Percentiles rank a stretch among this genome's conserved stretches.
Conservation (phyloP, 805 yeast species). For the Zygosaccharomyces pseudorouxii region DNA sequence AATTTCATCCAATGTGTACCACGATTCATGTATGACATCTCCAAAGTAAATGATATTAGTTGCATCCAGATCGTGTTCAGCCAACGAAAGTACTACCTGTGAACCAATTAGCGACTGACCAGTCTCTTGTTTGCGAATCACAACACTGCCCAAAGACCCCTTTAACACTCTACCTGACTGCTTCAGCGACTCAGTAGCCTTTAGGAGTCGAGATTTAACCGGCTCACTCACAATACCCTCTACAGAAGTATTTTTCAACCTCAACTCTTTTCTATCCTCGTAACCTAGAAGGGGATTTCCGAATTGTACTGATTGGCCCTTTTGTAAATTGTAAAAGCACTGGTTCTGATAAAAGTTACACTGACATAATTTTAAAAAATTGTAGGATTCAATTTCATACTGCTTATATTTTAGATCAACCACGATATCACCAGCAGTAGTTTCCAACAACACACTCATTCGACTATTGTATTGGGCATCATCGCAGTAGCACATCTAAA, state of each 20-base stretch:
- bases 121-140: constrained; percentile 28
- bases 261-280: constrained; percentile 15
- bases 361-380: constrained; percentile 53
- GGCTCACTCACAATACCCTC: constrained; percentile 28
- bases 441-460: constrained; percentile 42
- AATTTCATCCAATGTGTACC: constrained; percentile 42
- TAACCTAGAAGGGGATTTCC: constrained; percentile 43
- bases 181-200: constrained; percentile 8
- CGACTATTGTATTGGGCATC: neutral
- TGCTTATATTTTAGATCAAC: constrained; percentile 41
- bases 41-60: constrained; percentile 42
- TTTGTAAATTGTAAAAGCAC: constrained; percentile 44
- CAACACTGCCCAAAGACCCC: constrained; percentile 7
- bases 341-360: constrained; percentile 47
- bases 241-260: constrained; percentile 18
- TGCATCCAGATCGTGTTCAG: constrained; percentile 8
- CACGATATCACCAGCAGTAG: constrained; percentile 45
- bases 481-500: neutral
- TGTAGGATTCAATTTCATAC: constrained; percentile 39
- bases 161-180: neutral
- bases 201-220: constrained; percentile 34
- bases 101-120: constrained; percentile 22
- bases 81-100: constrained; percentile 14
- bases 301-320: constrained; percentile 38
- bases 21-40: constrained; percentile 45